Evolutionary conservation across 2,329 filamentous ascomycete species (phyloP), one percentile per base, ranked within the genome.

Genomic region (Aspergillus sp.): DNA sequence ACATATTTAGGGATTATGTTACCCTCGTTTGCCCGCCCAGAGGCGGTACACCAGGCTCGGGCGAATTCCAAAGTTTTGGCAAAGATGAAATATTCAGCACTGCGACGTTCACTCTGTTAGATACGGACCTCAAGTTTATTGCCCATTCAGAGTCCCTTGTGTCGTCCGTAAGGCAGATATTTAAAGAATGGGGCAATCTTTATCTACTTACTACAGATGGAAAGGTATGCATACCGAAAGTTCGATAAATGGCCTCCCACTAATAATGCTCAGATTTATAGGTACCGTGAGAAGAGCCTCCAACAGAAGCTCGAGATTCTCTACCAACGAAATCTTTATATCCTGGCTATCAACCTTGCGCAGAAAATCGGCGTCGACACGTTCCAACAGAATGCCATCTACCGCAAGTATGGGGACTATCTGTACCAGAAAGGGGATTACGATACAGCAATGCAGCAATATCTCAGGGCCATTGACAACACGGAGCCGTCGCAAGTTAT

Each of bases 401-500:
- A 93, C 70, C 87, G 93, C 58, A 93, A 89, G 71, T 98, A 96
- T 73, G 95, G 93, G 12, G 95, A 99, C 71, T 90, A 93, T 68
- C 77, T 98, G 3, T 98, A 99, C 68, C 91, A 96, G 64, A 96
- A 96, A 69, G 91, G 90, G 4, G 93, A 97, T 70, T 99, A 93
- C 69, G 95, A 99, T 70, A 95, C 90, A 6, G 93, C 96, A n/a
- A 99, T 99, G 96, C 89, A 96, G 67, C 95, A 98, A 73, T 99
- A 99, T 70, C 86, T 99, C 61, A 90, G 91, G 66, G 93, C 96
- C 0, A 97, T 99, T 59, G 93, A 97, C 70, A 95, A 91, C 58
- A 98, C 93, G 0, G 93, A 98, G 68, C 93, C 93, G 6, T 97
- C 93, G 2, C 93, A 97, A 70, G 91, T 98, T 47, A 97, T 98